Evolutionary conservation across 2,329 filamentous ascomycete species (phyloP).

Genomic region (Colletotrichum horii): DNA sequence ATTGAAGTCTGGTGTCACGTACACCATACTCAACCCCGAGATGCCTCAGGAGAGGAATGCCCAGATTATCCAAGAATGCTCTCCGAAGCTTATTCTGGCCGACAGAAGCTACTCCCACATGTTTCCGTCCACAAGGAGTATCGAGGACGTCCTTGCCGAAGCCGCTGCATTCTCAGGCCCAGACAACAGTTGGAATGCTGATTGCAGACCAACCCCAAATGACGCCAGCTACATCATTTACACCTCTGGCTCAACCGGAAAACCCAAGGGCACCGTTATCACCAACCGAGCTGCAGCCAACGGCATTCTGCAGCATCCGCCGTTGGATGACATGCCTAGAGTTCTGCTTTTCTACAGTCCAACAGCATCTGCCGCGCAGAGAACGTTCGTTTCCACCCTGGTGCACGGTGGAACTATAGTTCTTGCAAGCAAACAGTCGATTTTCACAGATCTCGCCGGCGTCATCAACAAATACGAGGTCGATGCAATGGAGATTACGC

Average conservation of each 20-base stretch:
- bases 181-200: not conserved
- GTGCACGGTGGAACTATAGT: conserved; percentile 25
- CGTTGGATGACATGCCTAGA: not conserved
- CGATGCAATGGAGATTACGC: conserved; percentile 25
- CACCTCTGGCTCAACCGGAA: conserved; percentile 27
- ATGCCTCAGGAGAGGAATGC: conserved; percentile 16
- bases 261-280: conserved; percentile 29
- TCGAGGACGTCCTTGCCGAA: not conserved
- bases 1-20: conserved; percentile 27
- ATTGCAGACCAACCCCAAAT: not conserved
- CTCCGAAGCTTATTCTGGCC: not conserved
- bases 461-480: conserved; percentile 20
- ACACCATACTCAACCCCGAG: conserved; percentile 24
- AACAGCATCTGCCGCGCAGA: conserved; percentile 23
- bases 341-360: conserved; percentile 28
- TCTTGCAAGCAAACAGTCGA: conserved; percentile 26
- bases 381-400: conserved; percentile 23
- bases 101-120: not conserved
- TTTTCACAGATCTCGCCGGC: conserved; percentile 23
- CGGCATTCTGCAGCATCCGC: not conserved
- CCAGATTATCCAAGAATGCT: conserved; percentile 22
- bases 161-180: not conserved
- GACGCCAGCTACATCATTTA: conserved; percentile 26
- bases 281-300: conserved; percentile 23
- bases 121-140: not conserved